These are phyloP conservation scores for Colletotrichum paranaense DNA, from an alignment of 2,329 filamentous ascomycete genomes.

Conservation along the genomic window DNA sequence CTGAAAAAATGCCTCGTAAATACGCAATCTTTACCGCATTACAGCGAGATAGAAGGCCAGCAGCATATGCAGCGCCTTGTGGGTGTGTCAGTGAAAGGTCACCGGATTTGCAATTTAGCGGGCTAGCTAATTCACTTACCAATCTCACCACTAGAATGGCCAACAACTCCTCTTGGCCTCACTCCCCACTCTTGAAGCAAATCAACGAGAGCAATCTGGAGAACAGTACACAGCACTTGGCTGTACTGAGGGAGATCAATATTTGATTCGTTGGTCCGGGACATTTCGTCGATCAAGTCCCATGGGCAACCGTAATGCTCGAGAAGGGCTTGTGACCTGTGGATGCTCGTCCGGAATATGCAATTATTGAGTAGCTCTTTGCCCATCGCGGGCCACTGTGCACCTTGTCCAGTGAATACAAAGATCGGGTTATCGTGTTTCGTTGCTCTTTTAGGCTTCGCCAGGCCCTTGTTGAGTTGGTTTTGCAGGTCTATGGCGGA, in stretches of 20 bases:
- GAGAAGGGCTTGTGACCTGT: background rate
- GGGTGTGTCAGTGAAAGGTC: background rate
- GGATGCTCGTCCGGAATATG: conserved; percentile 9
- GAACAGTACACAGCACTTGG: conserved; percentile 55
- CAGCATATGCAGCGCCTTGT: conserved; percentile 54
- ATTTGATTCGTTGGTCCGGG: background rate
- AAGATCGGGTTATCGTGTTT: conserved; percentile 29
- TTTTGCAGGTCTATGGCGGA: conserved; percentile 1
- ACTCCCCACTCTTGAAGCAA: conserved; percentile 56
- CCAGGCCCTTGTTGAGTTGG: background rate
- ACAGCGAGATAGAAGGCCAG: conserved; percentile 42
- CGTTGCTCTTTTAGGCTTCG: background rate
- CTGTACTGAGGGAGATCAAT: conserved; percentile 37
- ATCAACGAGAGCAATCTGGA: conserved; percentile 59
- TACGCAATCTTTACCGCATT: conserved; percentile 46
- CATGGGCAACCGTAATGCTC: conserved; percentile 13
- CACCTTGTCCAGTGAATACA: conserved; percentile 52
- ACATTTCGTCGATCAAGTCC: conserved; percentile 14
- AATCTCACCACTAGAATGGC: conserved; percentile 25
- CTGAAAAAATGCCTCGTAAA: conserved; percentile 41
- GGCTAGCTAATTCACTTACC: background rate
- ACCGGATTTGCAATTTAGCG: no score
- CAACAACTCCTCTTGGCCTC: conserved; percentile 12
- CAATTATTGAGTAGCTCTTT: conserved; percentile 41
- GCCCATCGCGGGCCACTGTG: conserved; percentile 50